Conservation (phyloP, 768 basidiomycete species). For the Floccularia luteovirens region DNA sequence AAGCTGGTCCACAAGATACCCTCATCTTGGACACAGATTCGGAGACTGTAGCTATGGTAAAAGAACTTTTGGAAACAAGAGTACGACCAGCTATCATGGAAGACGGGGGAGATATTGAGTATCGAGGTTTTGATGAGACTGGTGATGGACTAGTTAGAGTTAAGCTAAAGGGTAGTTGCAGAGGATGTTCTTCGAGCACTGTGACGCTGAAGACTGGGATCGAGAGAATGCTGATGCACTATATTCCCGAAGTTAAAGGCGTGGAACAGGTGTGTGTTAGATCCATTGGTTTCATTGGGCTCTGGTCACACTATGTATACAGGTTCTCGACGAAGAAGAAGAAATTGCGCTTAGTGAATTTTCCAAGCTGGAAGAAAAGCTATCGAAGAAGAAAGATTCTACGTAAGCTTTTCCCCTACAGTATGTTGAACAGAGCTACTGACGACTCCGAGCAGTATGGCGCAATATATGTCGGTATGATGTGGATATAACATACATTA, state of each 20-base stretch:
- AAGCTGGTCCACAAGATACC: constrained; percentile 89
- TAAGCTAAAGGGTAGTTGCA: constrained; percentile 94
- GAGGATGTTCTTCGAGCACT: constrained; percentile 90
- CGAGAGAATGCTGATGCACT: constrained; percentile 98
- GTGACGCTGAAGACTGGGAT: constrained; percentile 97
- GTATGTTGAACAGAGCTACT: constrained; percentile 6
- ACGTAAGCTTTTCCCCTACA: constrained; percentile 21
- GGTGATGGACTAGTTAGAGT: constrained; percentile 75
- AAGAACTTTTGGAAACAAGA: constrained; percentile 91
- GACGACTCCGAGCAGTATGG: constrained; percentile 44
- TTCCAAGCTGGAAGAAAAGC: constrained; percentile 71
- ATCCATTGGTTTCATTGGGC: not conserved
- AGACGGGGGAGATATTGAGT: constrained; percentile 98
- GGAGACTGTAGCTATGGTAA: constrained; percentile 98
- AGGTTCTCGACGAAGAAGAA: constrained; percentile 92
- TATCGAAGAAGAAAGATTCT: constrained; percentile 42
- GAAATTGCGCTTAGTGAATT: constrained; percentile 83
- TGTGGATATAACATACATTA: no score
- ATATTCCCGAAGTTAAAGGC: constrained; percentile 92
- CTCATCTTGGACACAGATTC: constrained; percentile 90
- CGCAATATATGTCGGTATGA: constrained; percentile 79
- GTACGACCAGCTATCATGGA: constrained; percentile 98
- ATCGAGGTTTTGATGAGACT: constrained; percentile 80
- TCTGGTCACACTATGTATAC: constrained; percentile 5
- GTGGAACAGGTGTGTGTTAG: constrained; percentile 72